Evolutionary conservation across 129 eudicot genomes (phyloP).

Genomic region (Flaveria bidentis): DNA sequence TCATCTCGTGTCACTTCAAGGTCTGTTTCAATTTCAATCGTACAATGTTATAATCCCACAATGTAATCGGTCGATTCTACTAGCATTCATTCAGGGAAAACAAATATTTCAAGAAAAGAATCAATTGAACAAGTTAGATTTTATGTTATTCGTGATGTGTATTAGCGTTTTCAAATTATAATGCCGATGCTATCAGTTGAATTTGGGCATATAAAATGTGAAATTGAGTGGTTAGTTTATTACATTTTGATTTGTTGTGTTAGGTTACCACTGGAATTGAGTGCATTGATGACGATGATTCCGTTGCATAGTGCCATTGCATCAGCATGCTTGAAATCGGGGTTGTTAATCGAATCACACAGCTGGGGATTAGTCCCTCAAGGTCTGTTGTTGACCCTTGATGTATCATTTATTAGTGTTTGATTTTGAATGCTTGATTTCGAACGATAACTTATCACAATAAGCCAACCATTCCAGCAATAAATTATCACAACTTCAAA

Average conservation of each 20-base stretch:
- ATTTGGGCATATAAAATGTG: background rate
- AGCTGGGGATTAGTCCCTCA: slow-evolving; percentile 75
- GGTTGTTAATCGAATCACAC: slow-evolving; percentile 48
- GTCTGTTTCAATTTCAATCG: slow-evolving; percentile 23
- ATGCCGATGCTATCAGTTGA: background rate
- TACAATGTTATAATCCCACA: background rate
- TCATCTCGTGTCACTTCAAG: slow-evolving; percentile 40
- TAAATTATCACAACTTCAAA: background rate
- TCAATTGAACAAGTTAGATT: background rate
- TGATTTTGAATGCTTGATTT: background rate
- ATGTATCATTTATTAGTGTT: slow-evolving; percentile 7
- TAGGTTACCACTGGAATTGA: slow-evolving; percentile 63
- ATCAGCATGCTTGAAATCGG: slow-evolving; percentile 57
- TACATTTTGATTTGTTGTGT: background rate
- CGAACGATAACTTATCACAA: background rate
- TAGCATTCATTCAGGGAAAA: background rate
- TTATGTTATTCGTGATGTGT: background rate
- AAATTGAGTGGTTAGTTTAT: background rate
- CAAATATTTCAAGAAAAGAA: too few relatives aligned
- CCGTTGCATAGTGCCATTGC: slow-evolving; percentile 78
- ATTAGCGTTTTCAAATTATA: background rate
- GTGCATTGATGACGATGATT: slow-evolving; percentile 57
- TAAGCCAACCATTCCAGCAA: too few relatives aligned
- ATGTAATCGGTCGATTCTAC: slow-evolving; percentile 17
- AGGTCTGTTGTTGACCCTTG: slow-evolving; percentile 37